Evolutionary conservation across 2,329 filamentous ascomycete species (phyloP).

Genomic region (Fusarium palustre): DNA sequence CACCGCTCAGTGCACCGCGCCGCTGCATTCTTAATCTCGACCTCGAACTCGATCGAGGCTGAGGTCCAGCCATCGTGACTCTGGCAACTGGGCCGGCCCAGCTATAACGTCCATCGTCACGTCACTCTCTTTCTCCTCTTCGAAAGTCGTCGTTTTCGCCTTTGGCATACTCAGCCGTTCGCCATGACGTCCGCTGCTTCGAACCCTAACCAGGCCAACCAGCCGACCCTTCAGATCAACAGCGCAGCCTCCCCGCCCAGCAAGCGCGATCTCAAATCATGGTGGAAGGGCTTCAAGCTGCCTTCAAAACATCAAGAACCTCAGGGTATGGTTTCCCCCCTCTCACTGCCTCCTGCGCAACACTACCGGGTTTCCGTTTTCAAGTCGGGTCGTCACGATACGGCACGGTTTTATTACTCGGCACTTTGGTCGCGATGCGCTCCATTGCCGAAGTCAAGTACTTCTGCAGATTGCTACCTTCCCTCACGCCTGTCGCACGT

Average conservation of each 20-base stretch:
- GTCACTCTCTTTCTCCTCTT: slow-evolving; percentile 25
- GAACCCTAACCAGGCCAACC: slow-evolving; percentile 50
- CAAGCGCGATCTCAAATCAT: slow-evolving; percentile 89
- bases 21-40: slow-evolving; percentile 31
- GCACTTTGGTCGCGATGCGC: slow-evolving; percentile 12
- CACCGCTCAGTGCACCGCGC: slow-evolving; percentile 34
- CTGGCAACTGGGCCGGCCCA: slow-evolving; percentile 47
- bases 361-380: slow-evolving; percentile 2
- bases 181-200: slow-evolving; percentile 54
- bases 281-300: slow-evolving; percentile 97
- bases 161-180: slow-evolving; percentile 32
- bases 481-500: slow-evolving; percentile 4
- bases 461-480: neutral
- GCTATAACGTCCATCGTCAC: slow-evolving; percentile 40
- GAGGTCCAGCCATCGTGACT: slow-evolving; percentile 43
- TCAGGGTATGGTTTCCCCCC: slow-evolving; percentile 59
- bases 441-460: neutral
- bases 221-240: slow-evolving; percentile 48
- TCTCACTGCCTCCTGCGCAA: slow-evolving; percentile 17
- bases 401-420: neutral
- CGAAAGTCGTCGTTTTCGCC: slow-evolving; percentile 15
- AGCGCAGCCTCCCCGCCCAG: slow-evolving; percentile 77
- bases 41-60: slow-evolving; percentile 33
- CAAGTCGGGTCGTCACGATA: slow-evolving; percentile 9
- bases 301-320: slow-evolving; percentile 67